Evolutionary conservation across 2,329 filamentous ascomycete species (phyloP), one percentile per base, ranked within the genome.

Genomic region (Diaporthe vaccinii): DNA sequence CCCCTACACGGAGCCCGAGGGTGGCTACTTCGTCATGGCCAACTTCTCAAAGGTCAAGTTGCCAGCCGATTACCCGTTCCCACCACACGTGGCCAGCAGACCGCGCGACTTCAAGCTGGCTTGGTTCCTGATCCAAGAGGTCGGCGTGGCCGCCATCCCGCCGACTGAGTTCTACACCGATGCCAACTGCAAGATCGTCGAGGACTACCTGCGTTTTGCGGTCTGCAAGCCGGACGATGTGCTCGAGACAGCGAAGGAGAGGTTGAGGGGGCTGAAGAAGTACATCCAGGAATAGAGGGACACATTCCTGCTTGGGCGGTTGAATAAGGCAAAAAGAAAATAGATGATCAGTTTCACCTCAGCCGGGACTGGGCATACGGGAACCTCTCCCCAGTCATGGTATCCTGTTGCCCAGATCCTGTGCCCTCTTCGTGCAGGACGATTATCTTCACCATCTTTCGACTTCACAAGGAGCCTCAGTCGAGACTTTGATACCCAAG

Each of bases 121-220:
- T 49, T 99, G 96, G 96, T 98, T 98, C 86, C 86, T 98, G 80
- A 99, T 99, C 84, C 96, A 96, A 83, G 96, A 99, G 86, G 88
- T 99, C 28, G 97, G 97, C 14, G 95, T 99, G 39, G 97, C 97
- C 3, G 96, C 96, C 12, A 98, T 99, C 77, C 97, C 97, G 25
- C 97, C 97, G 0, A 98, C 96, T 0, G 97, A 99, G 84, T 99
- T 99, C 84, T 98, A 98, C 83, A 98, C 96, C 0, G 92, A 95
- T 25, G 86, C 84, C 58, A 98, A 98, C 81, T 91, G 94, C 39
- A 91, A 94, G 80, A 91, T 98, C 79, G 97, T 94, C 0, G 94
- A 98, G 87, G 93, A 98, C 80, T 99, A 97, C 86, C 89, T 99
- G 81, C 90, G 97, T 34, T 98, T 98, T 82, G 97, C 97, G 0